phyloP scores from a whole-genome alignment of 805 yeast genomes.

The Candida pseudoglaebosa region DNA sequence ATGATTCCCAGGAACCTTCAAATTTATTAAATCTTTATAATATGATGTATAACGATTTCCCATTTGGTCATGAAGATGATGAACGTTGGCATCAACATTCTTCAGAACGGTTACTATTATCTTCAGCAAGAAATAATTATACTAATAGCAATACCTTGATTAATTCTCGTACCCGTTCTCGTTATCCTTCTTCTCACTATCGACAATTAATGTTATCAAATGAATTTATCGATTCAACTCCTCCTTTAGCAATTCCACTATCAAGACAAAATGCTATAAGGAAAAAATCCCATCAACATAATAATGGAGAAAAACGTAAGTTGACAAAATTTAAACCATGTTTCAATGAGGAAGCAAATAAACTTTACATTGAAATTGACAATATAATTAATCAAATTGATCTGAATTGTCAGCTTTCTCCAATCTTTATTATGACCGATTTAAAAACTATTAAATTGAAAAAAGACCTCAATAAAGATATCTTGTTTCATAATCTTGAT shows the following conservation, averaged over 20 bases:
- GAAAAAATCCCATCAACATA: background rate
- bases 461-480: background rate
- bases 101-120: slow-evolving; percentile 20
- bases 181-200: slow-evolving; percentile 2
- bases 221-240: slow-evolving; percentile 2
- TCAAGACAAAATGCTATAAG: slow-evolving; percentile 33
- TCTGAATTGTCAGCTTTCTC: background rate
- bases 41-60: slow-evolving; percentile 3
- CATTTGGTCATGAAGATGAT: background rate
- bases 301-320: background rate
- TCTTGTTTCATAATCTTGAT: slow-evolving; percentile 3
- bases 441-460: background rate
- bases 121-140: slow-evolving; percentile 24
- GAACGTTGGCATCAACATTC: slow-evolving; percentile 6
- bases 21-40: background rate
- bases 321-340: background rate
- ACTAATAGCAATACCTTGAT: slow-evolving; percentile 15
- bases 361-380: background rate
- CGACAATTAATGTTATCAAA: slow-evolving; percentile 1
- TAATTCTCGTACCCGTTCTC: background rate
- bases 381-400: background rate
- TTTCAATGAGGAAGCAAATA: background rate
- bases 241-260: slow-evolving; percentile 20
- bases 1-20: background rate
- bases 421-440: slow-evolving; percentile 2